These are phyloP conservation scores for Eucalyptus dawsonii DNA, from an alignment of 345 rosid species.

Conservation along the genomic window DNA sequence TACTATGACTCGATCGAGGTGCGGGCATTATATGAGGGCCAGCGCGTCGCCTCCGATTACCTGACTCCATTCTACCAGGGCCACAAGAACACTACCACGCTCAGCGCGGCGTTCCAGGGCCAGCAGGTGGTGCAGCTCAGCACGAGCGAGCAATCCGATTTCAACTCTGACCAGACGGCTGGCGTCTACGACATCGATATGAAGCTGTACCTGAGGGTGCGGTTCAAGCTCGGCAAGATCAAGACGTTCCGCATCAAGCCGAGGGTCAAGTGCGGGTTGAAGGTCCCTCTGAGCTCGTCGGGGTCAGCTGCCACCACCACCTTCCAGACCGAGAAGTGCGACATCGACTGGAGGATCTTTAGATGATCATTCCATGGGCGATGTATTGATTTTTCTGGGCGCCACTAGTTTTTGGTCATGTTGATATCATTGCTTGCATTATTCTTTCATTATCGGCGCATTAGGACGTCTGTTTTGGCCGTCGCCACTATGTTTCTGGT, in stretches of 20 bases:
- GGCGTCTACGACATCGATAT: constrained; percentile 7
- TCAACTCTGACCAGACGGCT: background rate
- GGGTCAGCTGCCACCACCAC: background rate
- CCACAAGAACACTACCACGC: constrained; percentile 7
- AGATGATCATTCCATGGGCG: background rate
- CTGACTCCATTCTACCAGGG: constrained; percentile 11
- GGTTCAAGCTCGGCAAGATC: constrained; percentile 9
- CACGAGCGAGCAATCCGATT: background rate
- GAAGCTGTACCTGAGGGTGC: constrained; percentile 9
- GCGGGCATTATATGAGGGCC: background rate
- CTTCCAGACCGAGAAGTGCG: constrained; percentile 4
- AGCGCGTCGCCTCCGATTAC: background rate
- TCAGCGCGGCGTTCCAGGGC: background rate
- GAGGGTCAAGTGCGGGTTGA: constrained; percentile 4
- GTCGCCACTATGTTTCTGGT: background rate
- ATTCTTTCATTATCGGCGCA: background rate
- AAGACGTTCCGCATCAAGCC: constrained; percentile 10
- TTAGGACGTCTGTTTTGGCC: background rate
- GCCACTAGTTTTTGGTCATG: background rate
- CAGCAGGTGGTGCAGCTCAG: background rate
- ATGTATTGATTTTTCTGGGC: background rate
- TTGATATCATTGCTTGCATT: background rate
- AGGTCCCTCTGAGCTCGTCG: constrained; percentile 3
- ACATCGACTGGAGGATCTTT: background rate
- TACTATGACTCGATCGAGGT: constrained; percentile 24